phyloP scores from a whole-genome alignment of 2,329 filamentous ascomycete genomes.

The Trichoderma atrobrunneum region DNA sequence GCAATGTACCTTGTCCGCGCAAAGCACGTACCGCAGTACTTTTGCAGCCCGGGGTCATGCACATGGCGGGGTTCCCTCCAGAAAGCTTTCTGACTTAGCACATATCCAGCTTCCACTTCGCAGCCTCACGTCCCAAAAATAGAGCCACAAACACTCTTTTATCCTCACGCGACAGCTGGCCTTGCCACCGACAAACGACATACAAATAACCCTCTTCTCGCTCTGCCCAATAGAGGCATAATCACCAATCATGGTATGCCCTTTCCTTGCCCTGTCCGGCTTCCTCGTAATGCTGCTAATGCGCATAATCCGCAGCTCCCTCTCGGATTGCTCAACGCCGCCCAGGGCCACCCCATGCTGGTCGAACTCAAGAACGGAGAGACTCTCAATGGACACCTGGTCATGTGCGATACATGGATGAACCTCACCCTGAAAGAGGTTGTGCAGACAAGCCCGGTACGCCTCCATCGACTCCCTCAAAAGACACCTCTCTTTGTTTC shows the following conservation, averaged over 20 bases:
- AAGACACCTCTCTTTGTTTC: not conserved
- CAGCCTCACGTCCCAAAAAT: conserved; percentile 3
- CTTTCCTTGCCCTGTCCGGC: not conserved
- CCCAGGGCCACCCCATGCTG: conserved; percentile 96
- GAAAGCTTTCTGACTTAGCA: not conserved
- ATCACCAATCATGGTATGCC: conserved; percentile 16
- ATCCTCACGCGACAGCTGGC: not conserved
- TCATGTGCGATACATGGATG: conserved; percentile 99
- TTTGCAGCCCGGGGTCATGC: conserved; percentile 29
- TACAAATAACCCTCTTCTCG: not conserved
- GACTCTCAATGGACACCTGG: conserved; percentile 91
- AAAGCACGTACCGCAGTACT: not conserved
- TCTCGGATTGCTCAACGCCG: conserved; percentile 84
- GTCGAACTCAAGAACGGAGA: conserved; percentile 97
- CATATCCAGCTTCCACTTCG: not conserved
- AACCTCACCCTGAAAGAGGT: conserved; percentile 97
- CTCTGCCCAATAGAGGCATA: conserved; percentile 9
- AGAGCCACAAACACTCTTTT: too few relatives aligned
- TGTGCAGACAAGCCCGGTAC: conserved; percentile 84
- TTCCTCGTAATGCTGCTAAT: conserved; percentile 5
- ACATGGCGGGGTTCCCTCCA: conserved; percentile 27
- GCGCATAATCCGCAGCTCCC: conserved; percentile 50
- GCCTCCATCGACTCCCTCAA: conserved; percentile 23
- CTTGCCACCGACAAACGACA: not conserved
- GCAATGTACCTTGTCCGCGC: not conserved